These are phyloP conservation scores for Trichophyton rubrum DNA, from an alignment of 2,329 filamentous ascomycete species.

Conservation along the genomic window DNA sequence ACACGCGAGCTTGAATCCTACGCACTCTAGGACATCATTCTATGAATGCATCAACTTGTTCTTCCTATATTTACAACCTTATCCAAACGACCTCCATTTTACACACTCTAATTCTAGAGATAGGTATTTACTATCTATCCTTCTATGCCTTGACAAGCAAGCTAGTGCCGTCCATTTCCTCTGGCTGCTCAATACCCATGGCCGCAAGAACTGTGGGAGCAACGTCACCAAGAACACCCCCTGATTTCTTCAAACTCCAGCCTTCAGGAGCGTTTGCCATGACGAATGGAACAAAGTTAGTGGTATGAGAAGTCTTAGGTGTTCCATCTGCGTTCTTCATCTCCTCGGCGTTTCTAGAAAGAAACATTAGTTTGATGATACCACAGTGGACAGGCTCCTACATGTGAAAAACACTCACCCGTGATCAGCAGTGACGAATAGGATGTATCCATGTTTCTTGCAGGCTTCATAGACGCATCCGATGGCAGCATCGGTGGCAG, in stretches of 20 bases:
- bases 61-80: constrained; percentile 2
- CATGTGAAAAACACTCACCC: constrained; percentile 42
- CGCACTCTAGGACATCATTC: not conserved
- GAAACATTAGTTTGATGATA: not conserved
- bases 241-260: constrained; percentile 71
- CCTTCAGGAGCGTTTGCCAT: constrained; percentile 93
- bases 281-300: constrained; percentile 93
- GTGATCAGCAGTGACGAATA: constrained; percentile 94
- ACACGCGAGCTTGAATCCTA: not conserved
- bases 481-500: constrained; percentile 86
- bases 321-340: constrained; percentile 95
- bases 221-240: constrained; percentile 90
- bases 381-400: not conserved
- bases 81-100: not conserved
- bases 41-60: not conserved
- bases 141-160: constrained; percentile 57
- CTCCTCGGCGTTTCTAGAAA: constrained; percentile 76
- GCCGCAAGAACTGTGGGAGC: constrained; percentile 82
- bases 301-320: constrained; percentile 96
- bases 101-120: not conserved
- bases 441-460: constrained; percentile 81
- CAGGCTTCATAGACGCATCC: constrained; percentile 84
- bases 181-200: constrained; percentile 83
- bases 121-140: not conserved
- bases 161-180: constrained; percentile 82